Evolutionary conservation across 1,284 basidiomycete species (phyloP).

Genomic region (Microbotryum lychnidis-dioicae): DNA sequence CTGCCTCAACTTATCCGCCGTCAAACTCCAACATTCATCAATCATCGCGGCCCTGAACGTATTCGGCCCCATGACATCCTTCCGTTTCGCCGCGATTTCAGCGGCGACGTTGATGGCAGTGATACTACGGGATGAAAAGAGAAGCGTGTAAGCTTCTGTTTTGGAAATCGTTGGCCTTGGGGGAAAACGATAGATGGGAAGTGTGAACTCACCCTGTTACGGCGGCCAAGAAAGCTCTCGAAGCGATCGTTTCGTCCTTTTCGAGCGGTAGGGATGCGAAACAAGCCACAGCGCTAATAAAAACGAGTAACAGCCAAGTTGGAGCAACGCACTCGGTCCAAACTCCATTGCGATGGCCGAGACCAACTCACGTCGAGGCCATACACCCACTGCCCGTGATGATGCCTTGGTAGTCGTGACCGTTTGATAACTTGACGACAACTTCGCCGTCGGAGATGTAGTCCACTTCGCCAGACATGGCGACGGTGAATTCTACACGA

Average conservation of each 20-base stretch:
- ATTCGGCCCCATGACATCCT: conserved; percentile 70
- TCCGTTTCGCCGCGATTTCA: conserved; percentile 62
- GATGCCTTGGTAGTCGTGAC: conserved; percentile 61
- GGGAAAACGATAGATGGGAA: no score
- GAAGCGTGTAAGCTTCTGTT: no score
- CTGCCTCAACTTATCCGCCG: conserved; percentile 5
- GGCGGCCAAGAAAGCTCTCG: conserved; percentile 62
- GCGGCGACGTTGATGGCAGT: conserved; percentile 74
- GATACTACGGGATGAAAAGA: conserved; percentile 39
- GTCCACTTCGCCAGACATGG: conserved; percentile 73
- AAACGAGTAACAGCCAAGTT: conserved; percentile 1
- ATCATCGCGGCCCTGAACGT: conserved; percentile 81
- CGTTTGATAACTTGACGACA: conserved; percentile 65
- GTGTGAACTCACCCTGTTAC: conserved; percentile 57
- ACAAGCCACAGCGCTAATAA: conserved; percentile 46
- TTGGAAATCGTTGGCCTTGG: no score
- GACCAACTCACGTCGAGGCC: conserved; percentile 58
- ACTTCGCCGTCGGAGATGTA: conserved; percentile 75
- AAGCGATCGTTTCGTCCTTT: conserved; percentile 2
- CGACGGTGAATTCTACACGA: conserved; percentile 63
- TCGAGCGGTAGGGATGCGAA: conserved; percentile 44
- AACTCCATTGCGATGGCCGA: conserved; percentile 12
- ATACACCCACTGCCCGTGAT: conserved; percentile 91
- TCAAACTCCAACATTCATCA: conserved; percentile 64
- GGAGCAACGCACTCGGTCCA: no score